Evolutionary conservation across 2,329 filamentous ascomycete genomes (phyloP), one percentile per base, ranked within the genome.

Genomic region (Anthostomella pinea): DNA sequence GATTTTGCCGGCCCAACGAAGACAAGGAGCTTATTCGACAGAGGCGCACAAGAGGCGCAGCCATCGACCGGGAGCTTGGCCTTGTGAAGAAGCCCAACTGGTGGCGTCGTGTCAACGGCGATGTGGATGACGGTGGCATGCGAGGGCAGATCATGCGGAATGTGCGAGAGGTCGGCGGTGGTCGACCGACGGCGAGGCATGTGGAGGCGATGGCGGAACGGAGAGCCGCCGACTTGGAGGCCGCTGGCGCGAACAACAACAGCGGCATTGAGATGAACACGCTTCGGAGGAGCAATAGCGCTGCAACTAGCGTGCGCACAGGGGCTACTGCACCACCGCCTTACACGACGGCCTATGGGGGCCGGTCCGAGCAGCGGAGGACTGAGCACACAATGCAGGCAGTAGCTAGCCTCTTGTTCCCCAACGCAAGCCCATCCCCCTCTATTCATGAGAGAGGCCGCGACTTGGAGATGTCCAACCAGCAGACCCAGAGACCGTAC

Each of bases 1-100:
- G 83, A 9, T 79, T 75, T 50, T 45, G 73, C n/a, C 73, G 77
- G 19, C 73, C 77, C 14, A 89, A 89, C 48, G 84, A 89, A 59
- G 85, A 89, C 54, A 70, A 69, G 38, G 70, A 80, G 34, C 69
- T 88, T n/a, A 74, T 84, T 21, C 66, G 72, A 19, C 80, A 85
- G 58, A 73, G 84, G 32, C 71, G 75, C 4, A 59, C 68, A 21
- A 74, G 81, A 7, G 79, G 77, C 6, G 64, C 66, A 4, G 60
- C 66, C 16, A 60, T 73, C 13, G 79, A 87, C 53, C 68, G 66
- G 5, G 78, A 83, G 35, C 69, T 87, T 8, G 80, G 81, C 33
- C 61, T 82, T 34, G 65, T 72, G 8, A 65, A 69, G 34, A 81
- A 79, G 54, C 83, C 83, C 0, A 70, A 70, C 5, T 87, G 83